Conservation (phyloP, 768 basidiomycete genomes). For the Amanita pseudoporphyria region DNA sequence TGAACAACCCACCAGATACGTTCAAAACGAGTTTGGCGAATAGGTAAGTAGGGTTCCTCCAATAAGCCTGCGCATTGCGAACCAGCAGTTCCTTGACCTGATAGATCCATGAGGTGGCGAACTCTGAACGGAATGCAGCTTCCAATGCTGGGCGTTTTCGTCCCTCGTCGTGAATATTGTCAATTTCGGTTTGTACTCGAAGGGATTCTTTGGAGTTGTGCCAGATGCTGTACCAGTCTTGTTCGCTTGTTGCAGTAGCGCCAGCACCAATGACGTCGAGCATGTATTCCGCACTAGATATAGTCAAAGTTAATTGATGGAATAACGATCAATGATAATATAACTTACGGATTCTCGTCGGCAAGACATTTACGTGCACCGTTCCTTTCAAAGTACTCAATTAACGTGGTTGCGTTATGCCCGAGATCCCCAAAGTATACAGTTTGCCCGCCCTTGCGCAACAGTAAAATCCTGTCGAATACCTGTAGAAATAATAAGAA, state of each 20-base stretch:
- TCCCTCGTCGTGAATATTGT: conserved; percentile 40
- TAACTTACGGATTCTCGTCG: conserved; percentile 62
- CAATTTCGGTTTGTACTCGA: conserved; percentile 28
- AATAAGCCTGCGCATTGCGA: conserved; percentile 38
- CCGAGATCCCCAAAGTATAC: conserved; percentile 74
- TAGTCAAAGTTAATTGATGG: background rate
- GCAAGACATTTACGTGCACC: conserved; percentile 52
- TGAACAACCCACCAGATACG: conserved; percentile 43
- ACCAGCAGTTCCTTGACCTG: conserved; percentile 35
- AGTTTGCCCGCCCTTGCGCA: conserved; percentile 68
- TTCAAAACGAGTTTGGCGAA: conserved; percentile 50
- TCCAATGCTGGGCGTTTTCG: conserved; percentile 26
- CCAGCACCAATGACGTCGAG: conserved; percentile 72
- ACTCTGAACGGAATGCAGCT: conserved; percentile 30
- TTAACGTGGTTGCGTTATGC: conserved; percentile 44
- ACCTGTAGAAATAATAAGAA: conserved; percentile 21
- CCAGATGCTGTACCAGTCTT: conserved; percentile 58
- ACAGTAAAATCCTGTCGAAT: conserved; percentile 71
- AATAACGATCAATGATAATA: conserved; percentile 38
- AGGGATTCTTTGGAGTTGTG: conserved; percentile 34
- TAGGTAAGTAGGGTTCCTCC: conserved; percentile 51
- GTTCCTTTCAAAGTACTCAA: conserved; percentile 66
- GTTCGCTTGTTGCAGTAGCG: conserved; percentile 41
- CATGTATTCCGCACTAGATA: conserved; percentile 47
- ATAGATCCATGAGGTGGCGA: conserved; percentile 43